Evolutionary conservation across 345 rosid genomes (phyloP).

Genomic region (Citrus sp.): DNA sequence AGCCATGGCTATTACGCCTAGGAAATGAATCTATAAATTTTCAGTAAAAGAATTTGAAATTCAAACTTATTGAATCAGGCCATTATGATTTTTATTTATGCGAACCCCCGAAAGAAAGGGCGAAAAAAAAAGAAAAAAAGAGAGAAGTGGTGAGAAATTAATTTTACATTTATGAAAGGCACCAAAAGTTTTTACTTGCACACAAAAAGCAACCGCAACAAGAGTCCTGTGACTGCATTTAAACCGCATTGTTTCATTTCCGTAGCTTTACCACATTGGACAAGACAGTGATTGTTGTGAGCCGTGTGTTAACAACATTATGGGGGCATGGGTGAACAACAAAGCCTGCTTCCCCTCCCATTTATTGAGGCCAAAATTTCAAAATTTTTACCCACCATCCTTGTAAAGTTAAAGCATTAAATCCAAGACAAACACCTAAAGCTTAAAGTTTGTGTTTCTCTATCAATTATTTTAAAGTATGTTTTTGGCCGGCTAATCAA

Average conservation of each 20-base stretch:
- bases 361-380: no score
- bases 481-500: no score
- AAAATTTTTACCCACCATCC: no score
- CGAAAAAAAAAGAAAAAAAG: neutral
- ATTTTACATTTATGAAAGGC: constrained; percentile 29
- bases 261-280: neutral
- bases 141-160: constrained; percentile 1
- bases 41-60: neutral
- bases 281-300: neutral
- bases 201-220: constrained; percentile 10
- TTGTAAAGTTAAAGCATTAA: no score
- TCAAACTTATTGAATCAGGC: neutral
- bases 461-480: no score
- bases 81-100: neutral
- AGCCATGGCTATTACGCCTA: no score
- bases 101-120: neutral
- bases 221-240: constrained; percentile 46
- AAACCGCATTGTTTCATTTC: neutral
- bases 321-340: neutral
- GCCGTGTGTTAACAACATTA: neutral
- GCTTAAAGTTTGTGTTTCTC: no score
- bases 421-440: no score
- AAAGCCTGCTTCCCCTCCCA: neutral
- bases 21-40: neutral
- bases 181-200: constrained; percentile 18